A percentile compares a stretch with the other conserved stretches of the same genome.
Conservation (phyloP, 352 stramenopile species). For the Thalassiosira exigua region DNA sequence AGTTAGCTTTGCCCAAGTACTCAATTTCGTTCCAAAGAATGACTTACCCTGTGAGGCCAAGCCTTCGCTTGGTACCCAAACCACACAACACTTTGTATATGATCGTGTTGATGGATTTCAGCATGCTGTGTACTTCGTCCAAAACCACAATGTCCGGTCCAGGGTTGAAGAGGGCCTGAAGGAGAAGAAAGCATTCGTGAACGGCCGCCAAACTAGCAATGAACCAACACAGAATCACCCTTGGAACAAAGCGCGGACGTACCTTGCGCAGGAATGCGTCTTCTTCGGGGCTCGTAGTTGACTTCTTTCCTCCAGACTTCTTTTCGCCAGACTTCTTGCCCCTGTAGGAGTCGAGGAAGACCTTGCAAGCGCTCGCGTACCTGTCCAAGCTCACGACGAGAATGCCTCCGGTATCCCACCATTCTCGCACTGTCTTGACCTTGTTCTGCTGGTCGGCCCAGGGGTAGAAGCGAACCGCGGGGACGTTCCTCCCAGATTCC, state of each 20-base stretch:
- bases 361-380: slow-evolving; percentile 50
- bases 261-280: slow-evolving; percentile 44
- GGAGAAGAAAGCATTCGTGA: too few relatives aligned
- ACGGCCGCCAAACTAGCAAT: too few relatives aligned
- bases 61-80: slow-evolving; percentile 70
- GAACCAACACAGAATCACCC: too few relatives aligned
- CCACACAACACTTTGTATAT: slow-evolving; percentile 66
- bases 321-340: neutral
- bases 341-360: slow-evolving; percentile 23
- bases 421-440: slow-evolving; percentile 53
- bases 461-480: slow-evolving; percentile 52
- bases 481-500: slow-evolving; percentile 39
- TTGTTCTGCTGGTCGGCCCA: slow-evolving; percentile 23
- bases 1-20: too few relatives aligned
- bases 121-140: slow-evolving; percentile 84
- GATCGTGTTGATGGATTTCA: slow-evolving; percentile 71
- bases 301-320: slow-evolving; percentile 9
- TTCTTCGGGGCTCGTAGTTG: neutral
- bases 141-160: slow-evolving; percentile 79
- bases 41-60: slow-evolving; percentile 82
- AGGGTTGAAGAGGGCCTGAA: slow-evolving; percentile 50
- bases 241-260: neutral
- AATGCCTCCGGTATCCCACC: slow-evolving; percentile 65
- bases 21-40: slow-evolving; percentile 80
- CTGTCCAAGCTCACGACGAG: slow-evolving; percentile 43